Base-by-base conservation (phyloP, 805 yeast species). In the Saccharomycopsis sp. region DNA sequence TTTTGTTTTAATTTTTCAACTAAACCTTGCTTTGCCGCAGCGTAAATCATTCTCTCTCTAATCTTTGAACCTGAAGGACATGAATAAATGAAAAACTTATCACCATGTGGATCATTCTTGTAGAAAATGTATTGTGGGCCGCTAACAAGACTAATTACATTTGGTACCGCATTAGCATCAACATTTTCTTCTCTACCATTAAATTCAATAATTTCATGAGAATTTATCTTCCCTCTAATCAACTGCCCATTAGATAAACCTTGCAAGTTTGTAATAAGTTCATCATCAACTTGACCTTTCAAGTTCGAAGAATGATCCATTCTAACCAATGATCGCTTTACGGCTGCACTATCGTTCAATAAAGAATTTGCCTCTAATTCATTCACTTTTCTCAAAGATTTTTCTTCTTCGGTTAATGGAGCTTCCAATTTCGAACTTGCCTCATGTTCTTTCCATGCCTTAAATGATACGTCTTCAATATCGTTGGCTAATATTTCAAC, bases 11-110 rank as follows among this genome's bases (percentile, higher is more conserved):
- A 64, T 47, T 72, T 68, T 38, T 67, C 69, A 27, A 79, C 61
- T 44, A 83, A 70, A 5, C 81, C 83, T 42, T 69, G 71, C 57
- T 79, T 82, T 50, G 81, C 82, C 2, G 95, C 75, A 1, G 98
- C 97, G 57, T 88, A 87, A 41, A 88, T 61, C 97, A 90, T 90
- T 55, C 97, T 74, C 42, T 88, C 93, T 61, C 81, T 84, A 33
- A 93, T 93, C 62, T 79, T 81, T 35, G 96, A 81, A 1, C 89
- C 88, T 0, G 94, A 78, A 3, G 98, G 97, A 61, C 96, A 89
- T 5, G 90, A 72, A 59, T 86, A 86, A 26, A 89, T 75, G 60
- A 90, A 88, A 27, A 75, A 75, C 31, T 56, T 54, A 37, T 67
- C 61, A 1, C 59, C 63, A n/a, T n/a, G n/a, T 5, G 52, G 53